Evolutionary conservation across 2,329 filamentous ascomycete genomes (phyloP).

Genomic region (Leptodontidium sp.): DNA sequence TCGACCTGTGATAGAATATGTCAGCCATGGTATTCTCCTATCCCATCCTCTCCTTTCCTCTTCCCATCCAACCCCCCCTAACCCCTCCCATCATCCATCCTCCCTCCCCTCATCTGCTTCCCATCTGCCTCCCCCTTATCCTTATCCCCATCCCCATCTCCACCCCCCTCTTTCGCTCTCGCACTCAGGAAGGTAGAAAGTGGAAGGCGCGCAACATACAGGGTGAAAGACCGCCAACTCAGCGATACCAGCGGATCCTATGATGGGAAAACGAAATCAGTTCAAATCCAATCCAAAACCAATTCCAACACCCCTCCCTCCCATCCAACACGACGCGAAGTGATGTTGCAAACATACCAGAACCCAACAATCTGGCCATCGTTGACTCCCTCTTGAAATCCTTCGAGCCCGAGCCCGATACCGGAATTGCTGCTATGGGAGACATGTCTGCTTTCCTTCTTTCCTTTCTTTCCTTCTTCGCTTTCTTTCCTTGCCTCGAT

Average conservation of each 20-base stretch:
- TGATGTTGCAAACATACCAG: slow-evolving; percentile 76
- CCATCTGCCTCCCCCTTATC: not conserved
- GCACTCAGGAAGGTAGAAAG: slow-evolving; percentile 13
- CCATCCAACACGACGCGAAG: no score
- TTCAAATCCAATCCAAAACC: slow-evolving; percentile 36
- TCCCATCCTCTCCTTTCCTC: not conserved
- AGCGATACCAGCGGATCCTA: slow-evolving; percentile 91
- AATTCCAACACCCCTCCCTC: not conserved
- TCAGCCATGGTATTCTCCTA: not conserved
- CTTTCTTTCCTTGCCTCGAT: no score
- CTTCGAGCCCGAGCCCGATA: slow-evolving; percentile 48
- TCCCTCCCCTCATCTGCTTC: not conserved
- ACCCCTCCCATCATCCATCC: not conserved
- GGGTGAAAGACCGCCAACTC: slow-evolving; percentile 94
- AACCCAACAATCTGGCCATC: slow-evolving; percentile 86
- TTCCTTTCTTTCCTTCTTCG: not conserved
- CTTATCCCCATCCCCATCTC: not conserved
- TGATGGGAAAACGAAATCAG: slow-evolving; percentile 12
- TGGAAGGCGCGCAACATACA: slow-evolving; percentile 55
- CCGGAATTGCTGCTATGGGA: slow-evolving; percentile 44
- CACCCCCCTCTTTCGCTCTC: not conserved
- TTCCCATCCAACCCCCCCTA: no score
- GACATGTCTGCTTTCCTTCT: slow-evolving; percentile 32
- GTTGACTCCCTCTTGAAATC: slow-evolving; percentile 87
- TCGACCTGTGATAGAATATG: slow-evolving; percentile 71